Base-by-base conservation (phyloP, 495 filamentous ascomycete genomes). In the Rhizodiscina lignyota region DNA sequence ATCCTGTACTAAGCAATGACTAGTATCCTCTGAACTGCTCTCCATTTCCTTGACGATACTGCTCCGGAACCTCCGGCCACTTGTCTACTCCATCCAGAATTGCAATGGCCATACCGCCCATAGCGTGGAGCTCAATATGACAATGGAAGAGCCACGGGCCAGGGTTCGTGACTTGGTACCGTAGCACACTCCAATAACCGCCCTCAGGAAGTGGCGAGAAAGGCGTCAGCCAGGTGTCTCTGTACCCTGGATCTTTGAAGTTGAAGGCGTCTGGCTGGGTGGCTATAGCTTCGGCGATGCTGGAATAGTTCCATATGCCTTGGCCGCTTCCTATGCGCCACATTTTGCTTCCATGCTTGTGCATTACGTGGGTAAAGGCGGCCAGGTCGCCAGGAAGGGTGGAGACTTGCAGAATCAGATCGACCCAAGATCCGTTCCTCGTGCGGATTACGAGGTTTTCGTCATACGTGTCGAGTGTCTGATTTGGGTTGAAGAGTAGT, bases 331-430 rank as follows among this genome's bases (percentile, higher is more conserved):
- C 72, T 35, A 76, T 65, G 19, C 65, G 49, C 40, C 62, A 73
- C 36, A 59, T 63, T 39, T 72, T 74, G 48, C 66, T 75, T 15
- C 61, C 65, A 50, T 77, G 72, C 45, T 76, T 76, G 53, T 77
- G 72, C 34, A 77, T 67, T n/a, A n/a, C n/a, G n/a, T n/a, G n/a
- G n/a, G n/a, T n/a, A n/a, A n/a, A n/a, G n/a, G n/a, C 0, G 67
- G 63, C 36, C 76, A 72, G 21, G 62, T 48, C 0, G 59, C 53
- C 40, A 66, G 58, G 35, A 58, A 48, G 4, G 61, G n/a, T n/a
- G n/a, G n/a, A n/a, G n/a, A n/a, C n/a, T n/a, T n/a, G n/a, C n/a
- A n/a, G n/a, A n/a, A n/a, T n/a, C n/a, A n/a, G n/a, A n/a, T n/a
- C n/a, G n/a, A n/a, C n/a, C n/a, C n/a, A n/a, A n/a, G n/a, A n/a